These are phyloP conservation scores for Bryum argenteum DNA, from an alignment of 225 moss, liverwort and hornwort genomes.

Conservation along the genomic window DNA sequence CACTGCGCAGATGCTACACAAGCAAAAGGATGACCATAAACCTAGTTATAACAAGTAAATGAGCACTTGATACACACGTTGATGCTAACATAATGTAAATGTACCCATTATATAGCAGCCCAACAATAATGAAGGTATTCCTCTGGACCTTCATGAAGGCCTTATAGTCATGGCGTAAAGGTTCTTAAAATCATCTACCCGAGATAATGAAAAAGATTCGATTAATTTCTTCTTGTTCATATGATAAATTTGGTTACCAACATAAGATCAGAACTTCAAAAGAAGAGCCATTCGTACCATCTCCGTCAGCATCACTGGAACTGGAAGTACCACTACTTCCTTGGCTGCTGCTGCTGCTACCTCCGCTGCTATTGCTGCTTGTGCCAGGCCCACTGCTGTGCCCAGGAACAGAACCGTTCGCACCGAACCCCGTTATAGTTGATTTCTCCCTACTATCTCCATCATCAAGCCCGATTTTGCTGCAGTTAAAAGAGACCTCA, in stretches of 20 bases:
- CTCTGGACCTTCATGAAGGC: too few species aligned
- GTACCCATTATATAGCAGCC: background rate
- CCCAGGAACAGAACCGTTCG: slow-evolving; percentile 56
- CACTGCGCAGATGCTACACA: background rate
- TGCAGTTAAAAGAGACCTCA: slow-evolving; percentile 1
- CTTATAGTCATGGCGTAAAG: too few species aligned
- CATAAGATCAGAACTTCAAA: slow-evolving; percentile 6
- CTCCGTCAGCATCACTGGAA: slow-evolving; percentile 76
- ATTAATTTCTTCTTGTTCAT: too few species aligned
- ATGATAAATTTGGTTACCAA: background rate
- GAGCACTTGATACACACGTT: slow-evolving; percentile 15
- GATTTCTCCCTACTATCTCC: slow-evolving; percentile 57
- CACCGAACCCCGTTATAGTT: slow-evolving; percentile 50
- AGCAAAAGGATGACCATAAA: slow-evolving; percentile 16
- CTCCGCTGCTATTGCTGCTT: slow-evolving; percentile 87
- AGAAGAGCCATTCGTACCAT: slow-evolving; percentile 31
- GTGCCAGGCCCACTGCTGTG: slow-evolving; percentile 69
- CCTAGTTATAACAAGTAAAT: slow-evolving; percentile 12
- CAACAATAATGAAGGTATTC: too few species aligned
- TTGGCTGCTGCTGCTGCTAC: slow-evolving; percentile 85
- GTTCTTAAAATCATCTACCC: too few species aligned
- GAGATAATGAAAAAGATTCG: too few species aligned
- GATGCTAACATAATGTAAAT: background rate
- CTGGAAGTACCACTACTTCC: slow-evolving; percentile 88
- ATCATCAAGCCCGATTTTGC: slow-evolving; percentile 54